Evolutionary conservation across 768 basidiomycete genomes (phyloP).

Genomic region (Pleurotus giganteus): DNA sequence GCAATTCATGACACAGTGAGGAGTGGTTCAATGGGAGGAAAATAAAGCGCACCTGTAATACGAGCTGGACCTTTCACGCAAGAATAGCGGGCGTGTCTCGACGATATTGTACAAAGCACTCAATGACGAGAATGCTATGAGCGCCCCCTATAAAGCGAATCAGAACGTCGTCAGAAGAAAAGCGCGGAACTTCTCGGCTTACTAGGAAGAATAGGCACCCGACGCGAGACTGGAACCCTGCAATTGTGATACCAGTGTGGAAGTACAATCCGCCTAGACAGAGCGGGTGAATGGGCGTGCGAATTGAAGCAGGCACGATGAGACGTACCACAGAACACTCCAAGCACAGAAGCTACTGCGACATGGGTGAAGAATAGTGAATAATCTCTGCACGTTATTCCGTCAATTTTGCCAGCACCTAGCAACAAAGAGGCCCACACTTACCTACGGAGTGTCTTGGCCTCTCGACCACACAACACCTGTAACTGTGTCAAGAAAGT

Average conservation of each 20-base stretch:
- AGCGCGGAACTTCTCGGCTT: conserved; percentile 19
- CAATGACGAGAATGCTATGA: conserved; percentile 88
- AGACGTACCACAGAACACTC: conserved; percentile 77
- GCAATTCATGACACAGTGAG: not conserved
- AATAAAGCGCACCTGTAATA: conserved; percentile 68
- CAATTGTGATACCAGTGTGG: conserved; percentile 75
- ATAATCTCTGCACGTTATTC: conserved; percentile 57
- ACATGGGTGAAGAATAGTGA: conserved; percentile 82
- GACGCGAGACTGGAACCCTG: conserved; percentile 92
- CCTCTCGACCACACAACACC: conserved; percentile 79
- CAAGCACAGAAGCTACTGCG: conserved; percentile 64
- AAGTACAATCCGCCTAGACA: conserved; percentile 79
- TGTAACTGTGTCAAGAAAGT: conserved; percentile 90
- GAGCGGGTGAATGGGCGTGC: not conserved
- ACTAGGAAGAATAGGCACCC: conserved; percentile 94
- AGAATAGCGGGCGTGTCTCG: conserved; percentile 80
- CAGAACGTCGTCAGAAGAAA: not conserved
- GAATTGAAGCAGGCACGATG: not conserved
- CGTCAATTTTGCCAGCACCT: not conserved
- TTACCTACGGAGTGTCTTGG: conserved; percentile 74
- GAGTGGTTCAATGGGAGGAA: not conserved
- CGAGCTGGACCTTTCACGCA: conserved; percentile 80
- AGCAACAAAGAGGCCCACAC: conserved; percentile 12
- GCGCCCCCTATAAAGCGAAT: conserved; percentile 58
- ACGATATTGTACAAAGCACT: conserved; percentile 90